Evolutionary conservation across 108 stramenopile species (phyloP).

Genomic region (Nannochloropsis oceanica): DNA sequence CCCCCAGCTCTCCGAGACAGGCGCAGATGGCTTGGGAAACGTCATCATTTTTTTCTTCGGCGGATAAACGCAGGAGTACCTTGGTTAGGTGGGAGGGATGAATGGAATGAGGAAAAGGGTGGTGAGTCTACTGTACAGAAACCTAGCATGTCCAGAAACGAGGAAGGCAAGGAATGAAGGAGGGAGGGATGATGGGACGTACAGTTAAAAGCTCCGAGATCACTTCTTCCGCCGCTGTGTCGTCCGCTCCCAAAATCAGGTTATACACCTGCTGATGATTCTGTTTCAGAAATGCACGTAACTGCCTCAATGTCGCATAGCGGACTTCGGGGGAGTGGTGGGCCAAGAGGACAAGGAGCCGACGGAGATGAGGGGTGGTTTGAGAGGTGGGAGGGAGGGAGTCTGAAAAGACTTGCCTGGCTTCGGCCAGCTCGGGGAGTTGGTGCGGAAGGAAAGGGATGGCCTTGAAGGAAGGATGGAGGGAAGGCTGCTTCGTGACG

Average conservation of each 20-base stretch:
- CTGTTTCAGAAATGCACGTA: background rate
- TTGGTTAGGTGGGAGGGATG: background rate
- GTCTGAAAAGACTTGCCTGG: background rate
- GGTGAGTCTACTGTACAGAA: too few relatives aligned
- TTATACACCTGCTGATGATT: background rate
- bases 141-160: background rate
- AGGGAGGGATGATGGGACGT: too few relatives aligned
- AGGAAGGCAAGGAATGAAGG: background rate
- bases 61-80: background rate
- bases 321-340: background rate
- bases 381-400: background rate
- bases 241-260: background rate
- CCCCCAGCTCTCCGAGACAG: constrained; percentile 36
- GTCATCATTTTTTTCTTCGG: background rate
- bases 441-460: background rate
- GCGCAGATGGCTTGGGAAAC: background rate
- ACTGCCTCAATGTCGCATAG: background rate
- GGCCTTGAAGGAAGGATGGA: background rate
- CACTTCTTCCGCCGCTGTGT: background rate
- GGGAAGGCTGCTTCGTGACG: background rate
- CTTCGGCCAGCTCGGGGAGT: background rate
- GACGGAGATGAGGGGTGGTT: background rate
- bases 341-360: background rate
- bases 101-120: too few relatives aligned
- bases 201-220: background rate